These are phyloP conservation scores for Gynostemma pentaphyllum DNA, from an alignment of 306 rosid species.

Conservation along the genomic window DNA sequence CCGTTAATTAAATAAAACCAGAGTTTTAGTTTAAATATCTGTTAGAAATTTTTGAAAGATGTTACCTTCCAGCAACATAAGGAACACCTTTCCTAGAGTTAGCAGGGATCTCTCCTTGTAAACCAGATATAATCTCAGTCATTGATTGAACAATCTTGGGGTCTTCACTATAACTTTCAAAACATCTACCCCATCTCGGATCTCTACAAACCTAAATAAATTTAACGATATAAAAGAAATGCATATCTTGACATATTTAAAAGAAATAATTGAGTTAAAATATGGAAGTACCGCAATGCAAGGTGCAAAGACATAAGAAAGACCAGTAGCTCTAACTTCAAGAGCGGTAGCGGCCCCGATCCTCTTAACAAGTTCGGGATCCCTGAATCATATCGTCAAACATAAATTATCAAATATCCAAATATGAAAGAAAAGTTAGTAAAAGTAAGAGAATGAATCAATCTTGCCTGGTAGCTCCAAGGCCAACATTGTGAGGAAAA, in stretches of 20 bases:
- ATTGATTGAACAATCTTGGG: slow-evolving; percentile 2
- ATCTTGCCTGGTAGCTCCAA: slow-evolving; percentile 31
- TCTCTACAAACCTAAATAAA: slow-evolving; percentile 7
- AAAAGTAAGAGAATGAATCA: background rate
- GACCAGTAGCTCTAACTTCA: slow-evolving; percentile 9
- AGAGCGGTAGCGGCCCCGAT: slow-evolving; percentile 5
- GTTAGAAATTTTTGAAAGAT: background rate
- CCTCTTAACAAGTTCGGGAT: background rate
- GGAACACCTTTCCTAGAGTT: slow-evolving; percentile 1
- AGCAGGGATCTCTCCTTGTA: slow-evolving; percentile 13
- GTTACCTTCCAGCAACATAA: slow-evolving; percentile 7
- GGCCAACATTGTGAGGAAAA: slow-evolving; percentile 34
- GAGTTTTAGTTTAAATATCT: no score
- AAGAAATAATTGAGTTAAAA: background rate
- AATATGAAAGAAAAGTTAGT: background rate
- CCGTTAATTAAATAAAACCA: no score
- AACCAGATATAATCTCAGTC: slow-evolving; percentile 11
- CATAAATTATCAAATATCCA: background rate
- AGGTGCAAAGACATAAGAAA: slow-evolving; percentile 6
- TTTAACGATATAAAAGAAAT: background rate
- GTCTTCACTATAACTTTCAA: slow-evolving; percentile 1
- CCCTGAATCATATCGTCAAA: background rate
- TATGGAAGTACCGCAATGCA: slow-evolving; percentile 1
- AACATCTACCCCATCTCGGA: slow-evolving; percentile 14
- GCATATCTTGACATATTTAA: background rate